These are phyloP conservation scores for Alternaria viburni DNA, from an alignment of 2,329 filamentous ascomycete species.

Conservation along the genomic window DNA sequence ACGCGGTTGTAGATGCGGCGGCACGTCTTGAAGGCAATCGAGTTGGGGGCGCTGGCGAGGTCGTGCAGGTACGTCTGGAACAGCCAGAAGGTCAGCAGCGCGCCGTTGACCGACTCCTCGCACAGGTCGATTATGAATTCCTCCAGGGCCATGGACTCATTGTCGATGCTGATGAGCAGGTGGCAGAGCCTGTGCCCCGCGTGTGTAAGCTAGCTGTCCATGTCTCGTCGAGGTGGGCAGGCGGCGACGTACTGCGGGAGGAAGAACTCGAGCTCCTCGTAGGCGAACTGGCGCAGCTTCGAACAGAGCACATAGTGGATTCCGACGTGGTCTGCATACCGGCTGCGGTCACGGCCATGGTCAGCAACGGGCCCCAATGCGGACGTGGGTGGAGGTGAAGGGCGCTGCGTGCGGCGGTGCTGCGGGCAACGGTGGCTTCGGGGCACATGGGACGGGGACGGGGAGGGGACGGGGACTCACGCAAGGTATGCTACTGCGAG, in stretches of 20 bases:
- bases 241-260: slow-evolving; percentile 63
- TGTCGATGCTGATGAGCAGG: slow-evolving; percentile 85
- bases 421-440: slow-evolving; percentile 37
- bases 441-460: slow-evolving; percentile 30
- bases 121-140: slow-evolving; percentile 86
- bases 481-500: slow-evolving; percentile 87
- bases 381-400: slow-evolving; percentile 8
- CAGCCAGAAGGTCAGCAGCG: slow-evolving; percentile 85
- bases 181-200: slow-evolving; percentile 67
- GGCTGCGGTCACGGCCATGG: slow-evolving; percentile 57
- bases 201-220: slow-evolving; percentile 50
- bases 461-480: slow-evolving; percentile 63
- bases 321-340: slow-evolving; percentile 87
- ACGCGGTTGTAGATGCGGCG: slow-evolving; percentile 86
- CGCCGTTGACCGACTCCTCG: slow-evolving; percentile 85
- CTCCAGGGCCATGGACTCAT: slow-evolving; percentile 89
- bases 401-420: slow-evolving; percentile 24
- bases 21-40: slow-evolving; percentile 80
- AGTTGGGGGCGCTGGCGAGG: slow-evolving; percentile 75
- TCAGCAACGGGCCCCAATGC: slow-evolving; percentile 14
- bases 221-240: slow-evolving; percentile 16
- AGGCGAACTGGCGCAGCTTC: slow-evolving; percentile 86
- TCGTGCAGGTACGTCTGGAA: slow-evolving; percentile 89
- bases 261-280: slow-evolving; percentile 93
- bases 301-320: slow-evolving; percentile 89